Evolutionary conservation across 495 filamentous ascomycete species (phyloP), one percentile per base, ranked within the genome.

Genomic region (Podospora conica): DNA sequence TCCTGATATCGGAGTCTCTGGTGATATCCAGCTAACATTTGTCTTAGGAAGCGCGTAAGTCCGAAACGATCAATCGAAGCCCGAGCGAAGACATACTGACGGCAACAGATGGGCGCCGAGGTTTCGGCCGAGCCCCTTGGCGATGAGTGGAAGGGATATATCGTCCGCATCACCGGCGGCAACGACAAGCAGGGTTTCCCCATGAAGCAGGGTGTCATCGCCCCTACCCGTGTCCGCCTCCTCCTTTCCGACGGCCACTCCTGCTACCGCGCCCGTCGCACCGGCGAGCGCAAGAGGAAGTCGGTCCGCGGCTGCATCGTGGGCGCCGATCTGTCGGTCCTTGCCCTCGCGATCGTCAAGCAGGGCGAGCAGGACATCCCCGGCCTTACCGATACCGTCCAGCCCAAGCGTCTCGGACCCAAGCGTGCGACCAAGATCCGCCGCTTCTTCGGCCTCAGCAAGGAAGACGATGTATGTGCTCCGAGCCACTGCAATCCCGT

Each of bases 141-240:
- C 71, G 91, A 96, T 78, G 95, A 98, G 83, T 98, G 94, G 90
- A 96, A 95, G 86, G 95, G 95, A 80, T 98, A 98, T 84, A 87
- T 96, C 83, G 89, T 93, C 87, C 90, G 88, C 78, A 97, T 98
- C 83, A 98, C 95, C 75, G 95, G 95, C 78, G 95, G 96, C 80
- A 98, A 98, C 89, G 95, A 98, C 90, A 98, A 98, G 91, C 95
- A 98, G 85, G 95, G 95, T 84, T 98, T 98, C 86, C 95, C 95
- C 68, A 98, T 98, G 95, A 98, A 98, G 90, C 95, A 98, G 88
- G 95, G 95, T 83, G 92, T 95, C 75, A 90, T 98, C 88, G 92
- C 96, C 76, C 95, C 95, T 68, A 96, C 91, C 79, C 93, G 95
- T 91, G 96, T 97, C 81, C 89, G 90, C 72, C 90, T 98, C 68